Percentiles rank a stretch among this genome's conserved stretches.
phyloP scores from a whole-genome alignment of 2,329 filamentous ascomycete species.

The Diplodia seriata region DNA sequence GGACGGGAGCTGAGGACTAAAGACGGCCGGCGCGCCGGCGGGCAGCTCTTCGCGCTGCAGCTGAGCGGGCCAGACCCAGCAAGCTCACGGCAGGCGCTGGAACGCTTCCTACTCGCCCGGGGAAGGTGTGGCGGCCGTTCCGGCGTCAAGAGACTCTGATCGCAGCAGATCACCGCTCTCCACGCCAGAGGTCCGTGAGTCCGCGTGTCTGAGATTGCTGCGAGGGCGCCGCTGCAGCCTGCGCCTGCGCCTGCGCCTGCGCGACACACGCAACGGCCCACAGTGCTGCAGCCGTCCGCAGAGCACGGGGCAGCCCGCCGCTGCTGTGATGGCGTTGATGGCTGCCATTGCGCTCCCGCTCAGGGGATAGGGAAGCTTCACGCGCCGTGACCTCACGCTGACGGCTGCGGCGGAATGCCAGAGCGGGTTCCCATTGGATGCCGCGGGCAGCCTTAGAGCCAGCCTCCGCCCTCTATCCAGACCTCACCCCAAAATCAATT shows the following conservation, averaged over 20 bases:
- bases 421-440: constrained; percentile 9
- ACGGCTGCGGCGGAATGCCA: constrained; percentile 11
- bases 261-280: constrained; percentile 21
- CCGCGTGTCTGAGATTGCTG: constrained; percentile 29
- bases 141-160: constrained; percentile 28
- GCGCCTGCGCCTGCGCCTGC: neutral
- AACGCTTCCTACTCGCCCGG: constrained; percentile 27
- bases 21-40: neutral
- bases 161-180: constrained; percentile 18
- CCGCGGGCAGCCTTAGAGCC: neutral
- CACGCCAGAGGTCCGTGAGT: constrained; percentile 11
- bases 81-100: neutral
- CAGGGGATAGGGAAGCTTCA: constrained; percentile 18
- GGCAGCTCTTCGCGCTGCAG: constrained; percentile 6
- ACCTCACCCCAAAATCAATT: constrained; percentile 10
- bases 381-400: constrained; percentile 5
- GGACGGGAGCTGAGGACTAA: neutral
- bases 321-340: neutral
- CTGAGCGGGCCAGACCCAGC: too few species aligned
- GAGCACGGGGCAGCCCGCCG: constrained; percentile 10
- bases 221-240: constrained; percentile 18
- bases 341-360: neutral
- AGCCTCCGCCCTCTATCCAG: constrained; percentile 19
- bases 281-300: constrained; percentile 12
- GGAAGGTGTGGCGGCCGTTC: constrained; percentile 25